phyloP scores from a whole-genome alignment of 164 flowering plant genomes.

The Annona cherimola region DNA sequence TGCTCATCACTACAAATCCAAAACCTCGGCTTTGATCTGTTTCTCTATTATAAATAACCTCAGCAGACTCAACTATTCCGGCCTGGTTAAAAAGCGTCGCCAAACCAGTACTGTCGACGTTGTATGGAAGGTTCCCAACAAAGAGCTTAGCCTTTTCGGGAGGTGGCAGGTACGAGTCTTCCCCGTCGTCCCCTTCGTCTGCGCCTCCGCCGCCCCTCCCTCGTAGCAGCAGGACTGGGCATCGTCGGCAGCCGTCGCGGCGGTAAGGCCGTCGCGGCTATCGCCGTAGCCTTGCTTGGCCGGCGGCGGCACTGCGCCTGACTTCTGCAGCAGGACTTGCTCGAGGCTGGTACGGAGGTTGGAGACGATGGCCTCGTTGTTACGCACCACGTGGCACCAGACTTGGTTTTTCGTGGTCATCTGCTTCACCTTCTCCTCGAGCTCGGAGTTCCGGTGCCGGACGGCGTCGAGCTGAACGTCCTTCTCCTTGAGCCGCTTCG shows the following conservation, averaged over 20 bases:
- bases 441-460: slow-evolving; percentile 20
- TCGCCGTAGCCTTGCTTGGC: too few species aligned
- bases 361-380: slow-evolving; percentile 26
- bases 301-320: background rate
- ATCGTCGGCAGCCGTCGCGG: slow-evolving; percentile 20
- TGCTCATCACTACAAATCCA: slow-evolving; percentile 90
- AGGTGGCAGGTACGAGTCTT: slow-evolving; percentile 34
- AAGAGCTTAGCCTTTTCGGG: slow-evolving; percentile 78
- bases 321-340: slow-evolving; percentile 19
- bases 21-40: slow-evolving; percentile 87
- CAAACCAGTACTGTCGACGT: slow-evolving; percentile 59
- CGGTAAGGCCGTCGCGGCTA: too few species aligned
- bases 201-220: slow-evolving; percentile 6
- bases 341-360: slow-evolving; percentile 21
- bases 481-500: slow-evolving; percentile 21
- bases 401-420: slow-evolving; percentile 27
- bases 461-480: slow-evolving; percentile 21
- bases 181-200: slow-evolving; percentile 15
- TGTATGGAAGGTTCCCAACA: slow-evolving; percentile 91
- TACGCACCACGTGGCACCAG: slow-evolving; percentile 28
- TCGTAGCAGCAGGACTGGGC: slow-evolving; percentile 20
- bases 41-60: slow-evolving; percentile 67
- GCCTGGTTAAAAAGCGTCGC: slow-evolving; percentile 72
- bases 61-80: slow-evolving; percentile 79
- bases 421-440: slow-evolving; percentile 29